Percentiles rank a stretch among this genome's conserved stretches.
Evolutionary conservation across 2,329 filamentous ascomycete genomes (phyloP).

Genomic region (Botrytis fragariae): DNA sequence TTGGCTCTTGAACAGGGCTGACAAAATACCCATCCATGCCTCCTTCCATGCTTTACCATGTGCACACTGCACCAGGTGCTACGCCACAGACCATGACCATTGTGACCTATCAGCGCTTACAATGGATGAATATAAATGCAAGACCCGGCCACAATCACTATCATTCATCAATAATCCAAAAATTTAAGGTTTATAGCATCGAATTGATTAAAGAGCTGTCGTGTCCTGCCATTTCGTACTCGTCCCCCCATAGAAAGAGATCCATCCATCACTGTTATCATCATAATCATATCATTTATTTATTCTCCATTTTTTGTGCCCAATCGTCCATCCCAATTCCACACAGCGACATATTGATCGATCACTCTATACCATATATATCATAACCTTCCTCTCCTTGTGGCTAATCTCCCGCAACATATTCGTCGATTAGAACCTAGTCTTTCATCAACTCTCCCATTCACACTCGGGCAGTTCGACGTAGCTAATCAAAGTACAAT

Average conservation of each 20-base stretch:
- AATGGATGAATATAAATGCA: not conserved
- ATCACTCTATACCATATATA: not conserved
- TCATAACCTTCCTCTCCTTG: not conserved
- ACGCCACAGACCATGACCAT: conserved; percentile 14
- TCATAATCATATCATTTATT: conserved; percentile 9
- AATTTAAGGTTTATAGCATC: not conserved
- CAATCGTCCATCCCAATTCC: not conserved
- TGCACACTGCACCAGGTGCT: conserved; percentile 4
- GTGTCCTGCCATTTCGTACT: not conserved
- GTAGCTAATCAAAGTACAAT: not conserved
- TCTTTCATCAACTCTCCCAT: not conserved
- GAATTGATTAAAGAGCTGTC: conserved; percentile 1
- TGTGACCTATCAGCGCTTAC: conserved; percentile 7
- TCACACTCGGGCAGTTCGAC: not conserved
- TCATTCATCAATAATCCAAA: conserved; percentile 2
- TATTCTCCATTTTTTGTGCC: conserved; percentile 1
- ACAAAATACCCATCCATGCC: not conserved
- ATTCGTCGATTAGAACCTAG: not conserved
- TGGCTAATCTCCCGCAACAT: not conserved
- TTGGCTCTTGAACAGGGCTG: conserved; percentile 12
- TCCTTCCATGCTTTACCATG: not conserved
- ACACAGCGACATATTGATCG: not conserved
- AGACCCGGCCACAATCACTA: not conserved
- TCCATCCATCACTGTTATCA: not conserved
- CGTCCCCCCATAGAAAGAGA: not conserved